Percentiles rank a stretch among this genome's conserved stretches.
phyloP scores from a whole-genome alignment of 2,329 filamentous ascomycete species.

The Venturia pyrina region DNA sequence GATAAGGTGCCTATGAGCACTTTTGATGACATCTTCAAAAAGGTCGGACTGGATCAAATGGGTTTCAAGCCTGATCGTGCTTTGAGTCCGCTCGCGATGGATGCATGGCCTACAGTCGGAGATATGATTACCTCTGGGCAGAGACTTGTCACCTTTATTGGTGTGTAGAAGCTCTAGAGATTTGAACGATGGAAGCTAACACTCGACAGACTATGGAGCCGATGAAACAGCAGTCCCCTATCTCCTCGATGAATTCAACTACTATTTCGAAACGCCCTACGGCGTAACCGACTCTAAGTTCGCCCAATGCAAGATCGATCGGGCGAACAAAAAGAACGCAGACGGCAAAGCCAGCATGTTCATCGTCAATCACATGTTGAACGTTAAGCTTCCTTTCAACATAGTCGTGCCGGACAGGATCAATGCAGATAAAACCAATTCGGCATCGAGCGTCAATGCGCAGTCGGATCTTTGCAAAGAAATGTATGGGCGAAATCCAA shows the following conservation, averaged over 20 bases:
- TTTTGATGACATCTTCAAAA: conserved; percentile 37
- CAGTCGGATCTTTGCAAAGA: conserved; percentile 11
- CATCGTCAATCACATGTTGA: conserved; percentile 73
- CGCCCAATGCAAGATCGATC: conserved; percentile 60
- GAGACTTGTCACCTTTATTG: conserved; percentile 60
- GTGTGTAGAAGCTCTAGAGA: conserved; percentile 26
- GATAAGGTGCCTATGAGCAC: conserved; percentile 46
- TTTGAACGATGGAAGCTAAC: not conserved
- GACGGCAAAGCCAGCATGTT: conserved; percentile 48
- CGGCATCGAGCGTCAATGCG: conserved; percentile 31
- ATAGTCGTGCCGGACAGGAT: conserved; percentile 32
- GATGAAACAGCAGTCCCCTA: conserved; percentile 35
- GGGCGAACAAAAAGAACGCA: conserved; percentile 52
- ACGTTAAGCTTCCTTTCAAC: conserved; percentile 38
- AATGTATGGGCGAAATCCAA: conserved; percentile 7
- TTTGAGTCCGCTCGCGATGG: conserved; percentile 31
- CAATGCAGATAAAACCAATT: conserved; percentile 56
- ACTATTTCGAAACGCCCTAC: conserved; percentile 65
- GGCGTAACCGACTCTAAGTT: conserved; percentile 45
- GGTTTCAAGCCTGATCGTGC: conserved; percentile 36
- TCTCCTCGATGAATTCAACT: conserved; percentile 53
- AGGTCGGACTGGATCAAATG: conserved; percentile 42
- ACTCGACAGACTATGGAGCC: conserved; percentile 21
- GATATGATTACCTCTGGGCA: conserved; percentile 54
- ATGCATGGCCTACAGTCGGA: conserved; percentile 60